phyloP scores from a whole-genome alignment of 2,329 filamentous ascomycete species.

The Aspergillus pseudoviridinutans region DNA sequence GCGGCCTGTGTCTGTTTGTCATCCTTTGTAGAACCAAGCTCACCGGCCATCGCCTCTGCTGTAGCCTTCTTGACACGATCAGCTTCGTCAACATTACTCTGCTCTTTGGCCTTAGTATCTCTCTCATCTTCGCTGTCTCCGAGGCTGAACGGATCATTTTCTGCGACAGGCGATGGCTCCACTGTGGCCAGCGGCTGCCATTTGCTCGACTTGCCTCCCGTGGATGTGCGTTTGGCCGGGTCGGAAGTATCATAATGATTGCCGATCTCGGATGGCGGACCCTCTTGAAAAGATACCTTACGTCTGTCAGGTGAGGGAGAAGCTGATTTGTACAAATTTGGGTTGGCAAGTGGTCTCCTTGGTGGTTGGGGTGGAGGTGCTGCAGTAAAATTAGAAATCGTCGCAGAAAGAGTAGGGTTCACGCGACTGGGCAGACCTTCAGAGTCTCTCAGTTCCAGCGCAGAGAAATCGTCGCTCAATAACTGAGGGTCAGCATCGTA shows the following conservation, averaged over 20 bases:
- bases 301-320: conserved; percentile 51
- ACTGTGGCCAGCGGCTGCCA: conserved; percentile 92
- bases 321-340: conserved; percentile 72
- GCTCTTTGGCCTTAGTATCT: conserved; percentile 65
- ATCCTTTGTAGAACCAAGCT: conserved; percentile 29
- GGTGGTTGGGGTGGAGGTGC: conserved; percentile 54
- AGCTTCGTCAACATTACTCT: conserved; percentile 47
- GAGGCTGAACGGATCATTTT: conserved; percentile 94
- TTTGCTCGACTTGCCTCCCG: conserved; percentile 74
- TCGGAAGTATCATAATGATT: conserved; percentile 64
- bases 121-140: conserved; percentile 94
- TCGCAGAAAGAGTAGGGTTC: not conserved
- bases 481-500: conserved; percentile 95
- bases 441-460: conserved; percentile 59
- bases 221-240: conserved; percentile 50
- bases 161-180: conserved; percentile 76
- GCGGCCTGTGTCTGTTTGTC: conserved; percentile 21
- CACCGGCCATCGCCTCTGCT: conserved; percentile 43
- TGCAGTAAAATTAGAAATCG: conserved; percentile 22
- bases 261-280: conserved; percentile 74
- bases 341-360: conserved; percentile 64
- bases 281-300: conserved; percentile 57
- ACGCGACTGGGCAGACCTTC: conserved; percentile 44
- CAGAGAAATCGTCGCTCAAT: conserved; percentile 80
- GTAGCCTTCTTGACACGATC: conserved; percentile 65